A percentile compares a stretch with the other conserved stretches of the same genome.
phyloP scores from a whole-genome alignment of 805 yeast species.

The Kodamaea fukazawae region DNA sequence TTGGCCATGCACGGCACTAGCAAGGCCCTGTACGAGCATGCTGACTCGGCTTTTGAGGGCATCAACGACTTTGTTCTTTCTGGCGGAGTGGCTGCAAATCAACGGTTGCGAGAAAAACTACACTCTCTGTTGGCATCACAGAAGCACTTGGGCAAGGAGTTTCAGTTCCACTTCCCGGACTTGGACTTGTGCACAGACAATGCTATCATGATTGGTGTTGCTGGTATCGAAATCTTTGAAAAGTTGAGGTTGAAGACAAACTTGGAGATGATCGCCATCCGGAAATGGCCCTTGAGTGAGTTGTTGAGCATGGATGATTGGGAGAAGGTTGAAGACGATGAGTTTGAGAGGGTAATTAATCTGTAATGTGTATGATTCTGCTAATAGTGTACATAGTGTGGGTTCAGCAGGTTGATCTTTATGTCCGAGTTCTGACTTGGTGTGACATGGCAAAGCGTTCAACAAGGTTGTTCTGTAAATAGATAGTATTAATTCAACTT shows the following conservation, averaged over 20 bases:
- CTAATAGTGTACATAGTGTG: too few relatives aligned
- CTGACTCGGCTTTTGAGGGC: conserved; percentile 40
- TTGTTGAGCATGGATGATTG: conserved; percentile 52
- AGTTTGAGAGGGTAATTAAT: conserved; percentile 12
- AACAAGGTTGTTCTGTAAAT: too few relatives aligned
- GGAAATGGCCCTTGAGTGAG: conserved; percentile 79
- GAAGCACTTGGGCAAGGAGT: conserved; percentile 5
- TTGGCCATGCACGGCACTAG: conserved; percentile 33
- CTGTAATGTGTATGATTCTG: neutral
- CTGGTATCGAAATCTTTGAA: conserved; percentile 87
- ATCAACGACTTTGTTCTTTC: conserved; percentile 69
- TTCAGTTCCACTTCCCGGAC: conserved; percentile 64
- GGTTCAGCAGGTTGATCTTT: too few relatives aligned
- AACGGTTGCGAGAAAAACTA: conserved; percentile 49
- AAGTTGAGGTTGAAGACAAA: conserved; percentile 45
- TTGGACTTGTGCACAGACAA: conserved; percentile 83
- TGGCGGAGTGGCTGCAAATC: conserved; percentile 92
- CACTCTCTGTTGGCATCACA: conserved; percentile 33
- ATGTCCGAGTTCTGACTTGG: too few relatives aligned
- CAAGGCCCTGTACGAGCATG: conserved; percentile 13
- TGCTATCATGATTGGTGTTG: conserved; percentile 97
- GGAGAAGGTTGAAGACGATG: conserved; percentile 28
- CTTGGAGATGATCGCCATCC: conserved; percentile 57
- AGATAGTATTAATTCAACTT: too few relatives aligned
- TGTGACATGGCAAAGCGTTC: too few relatives aligned